Evolutionary conservation across 345 rosid genomes (phyloP).

Genomic region (Lepidium aucheri): DNA sequence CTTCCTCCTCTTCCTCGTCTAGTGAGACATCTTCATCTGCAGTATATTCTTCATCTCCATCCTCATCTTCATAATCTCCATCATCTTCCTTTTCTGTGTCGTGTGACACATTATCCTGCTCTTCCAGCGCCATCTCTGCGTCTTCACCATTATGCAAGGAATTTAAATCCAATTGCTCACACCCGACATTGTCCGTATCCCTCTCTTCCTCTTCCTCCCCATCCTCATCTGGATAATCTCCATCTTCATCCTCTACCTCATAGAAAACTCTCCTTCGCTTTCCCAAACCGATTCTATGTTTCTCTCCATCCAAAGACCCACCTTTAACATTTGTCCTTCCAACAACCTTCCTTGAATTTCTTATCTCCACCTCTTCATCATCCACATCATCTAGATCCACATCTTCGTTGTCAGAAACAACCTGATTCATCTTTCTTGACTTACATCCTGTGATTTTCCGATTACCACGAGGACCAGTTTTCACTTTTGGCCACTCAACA

Average conservation of each 20-base stretch:
- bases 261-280: slow-evolving; percentile 27
- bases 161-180: slow-evolving; percentile 4
- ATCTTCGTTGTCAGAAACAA: slow-evolving; percentile 18
- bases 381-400: slow-evolving; percentile 31
- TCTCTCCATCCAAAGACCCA: slow-evolving; percentile 11
- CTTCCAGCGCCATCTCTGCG: slow-evolving; percentile 23
- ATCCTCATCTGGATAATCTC: slow-evolving; percentile 22
- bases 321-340: slow-evolving; percentile 16
- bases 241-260: slow-evolving; percentile 26
- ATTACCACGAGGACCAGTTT: slow-evolving; percentile 28
- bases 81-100: slow-evolving; percentile 31
- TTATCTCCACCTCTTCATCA: slow-evolving; percentile 28
- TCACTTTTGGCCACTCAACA: slow-evolving; percentile 35
- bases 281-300: neutral
- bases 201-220: slow-evolving; percentile 25
- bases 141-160: slow-evolving; percentile 4
- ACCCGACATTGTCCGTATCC: neutral
- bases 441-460: slow-evolving; percentile 19
- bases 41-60: slow-evolving; percentile 56
- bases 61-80: slow-evolving; percentile 44
- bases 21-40: slow-evolving; percentile 57
- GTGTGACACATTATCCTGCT: slow-evolving; percentile 19
- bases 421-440: slow-evolving; percentile 7
- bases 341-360: slow-evolving; percentile 20
- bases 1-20: slow-evolving; percentile 93